Base-by-base conservation (phyloP, 441 rosid species). In the Geranium incanum region DNA sequence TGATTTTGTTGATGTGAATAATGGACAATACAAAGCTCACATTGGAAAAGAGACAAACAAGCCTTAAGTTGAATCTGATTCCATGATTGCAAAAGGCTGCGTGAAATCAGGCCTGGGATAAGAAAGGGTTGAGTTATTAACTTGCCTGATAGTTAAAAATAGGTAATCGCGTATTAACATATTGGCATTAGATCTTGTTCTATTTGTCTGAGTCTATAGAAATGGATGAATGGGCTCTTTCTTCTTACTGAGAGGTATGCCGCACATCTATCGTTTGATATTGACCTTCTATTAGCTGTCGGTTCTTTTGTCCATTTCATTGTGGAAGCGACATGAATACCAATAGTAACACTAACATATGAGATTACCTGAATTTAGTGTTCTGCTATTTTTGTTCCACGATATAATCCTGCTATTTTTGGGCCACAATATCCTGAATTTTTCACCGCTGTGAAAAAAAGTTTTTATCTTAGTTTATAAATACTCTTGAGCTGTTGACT, bases 1-100 rank as follows among this genome's bases (percentile, higher is more conserved):
- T 57, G 63, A 16, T 57, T 57, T 57, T 57, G 63, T 57, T 57
- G 63, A 16, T 57, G 28, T 57, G 63, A 57, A 19, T 18, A 57
- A 55, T 55, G 2, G 63, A 57, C 63, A 57, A 16, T 19, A 16
- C 18, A 11, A 57, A 18, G 63, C 63, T 18, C 6, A 18, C 28
- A 16, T 57, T 57, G 63, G 63, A 18, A 57, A 6, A 57, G 18
- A 21, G 8, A 57, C 11, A 6, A 57, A 57, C 11, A 6, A 57
- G 28, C 23, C 28, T 57, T 21, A 57, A 55, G 62, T 55, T 55
- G 62, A 55, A n/a, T 16, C 62, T 15, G 62, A 57, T 57, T 57
- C 63, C 28, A 18, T 57, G 6, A 57, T 6, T 5, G 28, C 23
- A 6, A 18, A 57, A 57, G 63, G 63, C 62, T 57, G 63, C 63